Evolutionary conservation across 768 basidiomycete species (phyloP), one percentile per base, ranked within the genome.

Genomic region (Ramaria sp.): DNA sequence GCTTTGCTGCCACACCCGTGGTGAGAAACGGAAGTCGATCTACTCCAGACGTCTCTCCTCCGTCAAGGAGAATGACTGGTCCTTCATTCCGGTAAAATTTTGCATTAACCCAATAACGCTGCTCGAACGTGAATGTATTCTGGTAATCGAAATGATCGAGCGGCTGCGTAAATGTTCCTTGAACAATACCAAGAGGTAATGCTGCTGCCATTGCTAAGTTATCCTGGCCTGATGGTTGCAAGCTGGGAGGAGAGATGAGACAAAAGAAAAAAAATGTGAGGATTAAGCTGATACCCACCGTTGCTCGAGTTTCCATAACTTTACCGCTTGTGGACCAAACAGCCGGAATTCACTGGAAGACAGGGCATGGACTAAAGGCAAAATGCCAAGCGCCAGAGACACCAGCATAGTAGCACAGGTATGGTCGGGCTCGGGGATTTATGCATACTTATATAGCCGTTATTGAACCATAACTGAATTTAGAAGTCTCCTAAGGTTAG

Each of bases 61-160:
- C 90, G 66, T 97, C 95, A 22, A 98, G 69, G 1, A 97, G 78
- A 60, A 91, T 84, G 22, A 97, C 89, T 0, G 94, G 95, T 1
- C 82, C 87, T 42, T 82, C 81, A 48, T 3, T 9, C n/a, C 47
- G 22, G 66, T 94, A 97, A 66, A 88, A 82, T 32, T 86, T 76
- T 18, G 79, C 78, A 63, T 85, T 93, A 37, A 94, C 74, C 95
- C 95, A 99, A 67, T 90, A 99, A 16, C 94, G 78, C 63, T 98
- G 93, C 50, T 76, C 69, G 69, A 89, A 97, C 0, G 82, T 88
- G 42, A 78, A 76, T 38, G 71, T 68, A 12, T 71, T 69, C 13
- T 70, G 64, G 32, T 71, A 71, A 58, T 75, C 70, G 60, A 86
- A 85, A 64, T 97, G 93, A 63, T 94, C 90, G 58, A 95, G 69